Base-by-base conservation (phyloP, 192 early-diverging fungal species). In the Coemansia sp. region DNA sequence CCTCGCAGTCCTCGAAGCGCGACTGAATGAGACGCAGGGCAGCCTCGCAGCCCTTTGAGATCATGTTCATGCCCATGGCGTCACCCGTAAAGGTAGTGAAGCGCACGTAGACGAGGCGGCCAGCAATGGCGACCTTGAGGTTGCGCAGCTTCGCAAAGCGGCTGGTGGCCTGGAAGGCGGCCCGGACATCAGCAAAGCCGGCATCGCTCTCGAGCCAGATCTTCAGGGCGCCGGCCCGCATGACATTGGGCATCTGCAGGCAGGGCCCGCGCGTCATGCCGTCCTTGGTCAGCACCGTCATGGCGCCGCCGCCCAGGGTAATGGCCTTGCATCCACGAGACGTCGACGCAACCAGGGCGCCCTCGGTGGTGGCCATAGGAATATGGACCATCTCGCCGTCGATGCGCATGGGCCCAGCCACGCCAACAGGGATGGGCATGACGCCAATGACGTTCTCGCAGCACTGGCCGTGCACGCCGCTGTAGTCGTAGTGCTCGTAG, bases 51-150 rank as follows among this genome's bases (percentile, higher is more conserved):
- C 94, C 93, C 75, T 96, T 96, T 21, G 94, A 95, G 45, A 95
- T 95, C 94, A 97, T 96, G 75, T 96, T 96, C 95, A 96, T 96
- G 23, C 95, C 95, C 95, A 97, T 97, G 5, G 95, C 95, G 77
- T 97, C 95, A 56, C 95, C 95, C 1, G 95, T 97, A 0, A 89
- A 85, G 2, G 94, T 94, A 0, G 91, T 83, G 82, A 97, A 97
- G 23, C 95, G 90, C 61, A 97, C 89, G 56, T 85, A 97, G 1
- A 94, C 82, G 41, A 95, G 76, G 26, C 88, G 85, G 9, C 95
- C 95, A 35, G 93, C 92, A 13, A 95, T 53, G 8, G 90, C 88
- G 12, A 91, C 81, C 85, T 97, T 95, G 39, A 97, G 84, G 50
- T 78, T 79, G 45, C 86, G 89, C 58, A 97, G 84, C 72, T 88